phyloP scores from a whole-genome alignment of 1,139 yeast species.

The Pichia sp. region DNA sequence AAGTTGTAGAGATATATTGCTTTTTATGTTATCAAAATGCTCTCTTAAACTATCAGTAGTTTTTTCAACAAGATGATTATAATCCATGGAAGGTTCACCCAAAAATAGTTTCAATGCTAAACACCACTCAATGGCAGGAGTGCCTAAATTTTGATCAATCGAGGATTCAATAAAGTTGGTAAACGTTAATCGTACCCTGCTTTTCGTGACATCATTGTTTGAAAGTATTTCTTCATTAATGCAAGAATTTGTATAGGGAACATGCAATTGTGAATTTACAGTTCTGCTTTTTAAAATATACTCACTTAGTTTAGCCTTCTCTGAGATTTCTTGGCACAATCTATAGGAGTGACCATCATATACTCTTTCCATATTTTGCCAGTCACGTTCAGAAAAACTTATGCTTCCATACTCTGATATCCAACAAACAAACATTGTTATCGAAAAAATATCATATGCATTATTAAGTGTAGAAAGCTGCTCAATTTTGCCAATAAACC shows the following conservation, averaged over 20 bases:
- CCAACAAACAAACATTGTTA: constrained; percentile 46
- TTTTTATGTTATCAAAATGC: background rate
- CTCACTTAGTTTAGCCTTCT: constrained; percentile 43
- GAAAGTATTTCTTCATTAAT: background rate
- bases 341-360: constrained; percentile 10
- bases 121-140: constrained; percentile 2
- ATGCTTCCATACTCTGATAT: constrained; percentile 31
- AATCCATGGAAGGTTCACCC: background rate
- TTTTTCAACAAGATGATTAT: background rate
- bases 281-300: constrained; percentile 4
- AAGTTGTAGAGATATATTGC: background rate
- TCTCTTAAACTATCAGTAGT: background rate
- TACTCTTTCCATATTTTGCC: constrained; percentile 4
- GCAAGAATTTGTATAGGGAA: background rate
- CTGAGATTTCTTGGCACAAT: constrained; percentile 35
- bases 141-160: too few species aligned
- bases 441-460: constrained; percentile 22
- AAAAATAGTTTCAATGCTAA: background rate
- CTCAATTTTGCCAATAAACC: constrained; percentile 48
- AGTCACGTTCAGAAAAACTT: background rate
- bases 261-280: background rate
- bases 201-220: background rate
- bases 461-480: constrained; percentile 18
- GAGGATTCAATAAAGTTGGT: background rate
- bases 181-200: background rate